Base-by-base conservation (phyloP, 164 flowering plant genomes). In the Sextonia rubra region DNA sequence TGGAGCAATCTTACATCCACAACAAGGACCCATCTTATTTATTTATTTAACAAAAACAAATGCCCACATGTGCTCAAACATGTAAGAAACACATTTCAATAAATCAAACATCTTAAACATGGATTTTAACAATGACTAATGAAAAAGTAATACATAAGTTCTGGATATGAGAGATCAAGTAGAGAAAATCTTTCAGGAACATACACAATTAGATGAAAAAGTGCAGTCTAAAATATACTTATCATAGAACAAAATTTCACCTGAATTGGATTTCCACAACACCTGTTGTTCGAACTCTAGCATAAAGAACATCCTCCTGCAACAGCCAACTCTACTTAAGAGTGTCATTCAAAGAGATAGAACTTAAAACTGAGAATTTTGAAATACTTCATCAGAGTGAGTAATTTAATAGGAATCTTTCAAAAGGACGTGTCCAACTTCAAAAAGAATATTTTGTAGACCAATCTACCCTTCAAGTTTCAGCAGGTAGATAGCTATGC, bases 261-360 rank as follows among this genome's bases (percentile, higher is more conserved):
- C 99, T 95, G 86, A 95, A 95, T 74, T 93, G 99, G 67, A 95
- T 93, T 80, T 95, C 97, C 48, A 91, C 97, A 75, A 93, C 99
- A 73, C 99, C 99, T 70, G 95, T 91, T 25, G 98, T 95, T 30
- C 97, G 97, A 68, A 91, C 94, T 77, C 98, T 83, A 60, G 99
- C 98, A 87, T 86, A 84, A 14, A 95, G 96, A 84, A 95, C 91
- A 84, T 95, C 98, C 76, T 95, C 99, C 99, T 95, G 88, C 79
- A 88, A 69, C 58, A 52, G 12, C 58, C 0, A 52, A 52, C 44
- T 37, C 44, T 37, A 37, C 11, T 37, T 37, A 0, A 0, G 44
- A 37, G 30, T 37, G 6, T 37, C 44, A 37, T 52, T 52, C 58
- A 52, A 52, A 52, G 58, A 52, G 12, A 52, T 17, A 52, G 2